Conservation (phyloP, 2,329 filamentous ascomycete genomes). For the Ilyonectria robusta region DNA sequence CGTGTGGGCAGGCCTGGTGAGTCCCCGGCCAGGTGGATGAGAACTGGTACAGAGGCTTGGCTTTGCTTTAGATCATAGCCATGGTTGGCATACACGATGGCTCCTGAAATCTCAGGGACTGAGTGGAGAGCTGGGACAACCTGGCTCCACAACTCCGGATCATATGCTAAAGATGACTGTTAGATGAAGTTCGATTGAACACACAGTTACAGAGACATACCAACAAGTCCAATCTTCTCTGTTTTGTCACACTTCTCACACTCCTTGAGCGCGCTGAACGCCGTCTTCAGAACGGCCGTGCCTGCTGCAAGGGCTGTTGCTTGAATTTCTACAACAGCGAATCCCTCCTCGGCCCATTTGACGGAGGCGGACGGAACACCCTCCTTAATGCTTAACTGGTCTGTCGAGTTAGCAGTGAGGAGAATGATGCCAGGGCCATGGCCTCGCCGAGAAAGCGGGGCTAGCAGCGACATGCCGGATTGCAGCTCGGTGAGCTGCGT, state of each 20-base stretch:
- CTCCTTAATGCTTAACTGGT: conserved; percentile 40
- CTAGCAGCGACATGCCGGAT: conserved; percentile 44
- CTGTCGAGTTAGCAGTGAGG: conserved; percentile 41
- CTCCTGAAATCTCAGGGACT: conserved; percentile 40
- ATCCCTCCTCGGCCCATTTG: conserved; percentile 83
- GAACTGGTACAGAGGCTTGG: conserved; percentile 28
- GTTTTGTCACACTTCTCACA: conserved; percentile 53
- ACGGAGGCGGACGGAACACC: conserved; percentile 67
- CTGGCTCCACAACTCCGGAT: conserved; percentile 42
- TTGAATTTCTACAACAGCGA: conserved; percentile 70
- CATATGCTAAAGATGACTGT: conserved; percentile 28
- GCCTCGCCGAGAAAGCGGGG: conserved; percentile 54
- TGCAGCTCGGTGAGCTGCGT: conserved; percentile 33
- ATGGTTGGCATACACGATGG: conserved; percentile 39
- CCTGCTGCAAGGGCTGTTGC: conserved; percentile 38
- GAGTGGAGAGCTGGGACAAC: conserved; percentile 37
- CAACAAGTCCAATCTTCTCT: conserved; percentile 56
- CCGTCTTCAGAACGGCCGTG: conserved; percentile 33
- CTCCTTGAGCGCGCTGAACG: conserved; percentile 36
- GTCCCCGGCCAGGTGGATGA: conserved; percentile 39
- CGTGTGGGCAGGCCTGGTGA: conserved; percentile 15
- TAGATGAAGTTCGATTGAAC: not conserved
- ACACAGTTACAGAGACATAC: conserved; percentile 40
- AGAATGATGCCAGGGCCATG: conserved; percentile 56
- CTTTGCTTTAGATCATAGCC: conserved; percentile 10